Evolutionary conservation across 1,139 yeast genomes (phyloP).

Genomic region (Zygotorulaspora mrakii): DNA sequence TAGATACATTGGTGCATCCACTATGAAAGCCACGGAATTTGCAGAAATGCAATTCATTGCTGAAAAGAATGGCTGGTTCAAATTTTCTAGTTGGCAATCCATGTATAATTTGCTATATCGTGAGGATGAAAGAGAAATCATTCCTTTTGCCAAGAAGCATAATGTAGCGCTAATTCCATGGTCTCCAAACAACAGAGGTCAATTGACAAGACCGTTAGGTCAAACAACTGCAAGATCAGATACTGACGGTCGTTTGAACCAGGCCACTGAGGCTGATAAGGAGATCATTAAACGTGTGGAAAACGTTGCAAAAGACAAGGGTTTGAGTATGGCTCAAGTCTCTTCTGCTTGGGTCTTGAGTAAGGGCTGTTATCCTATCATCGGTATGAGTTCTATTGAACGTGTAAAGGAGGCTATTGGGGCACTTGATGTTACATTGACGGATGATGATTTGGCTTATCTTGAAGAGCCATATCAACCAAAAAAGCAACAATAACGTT

Average conservation of each 20-base stretch:
- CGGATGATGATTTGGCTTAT: slow-evolving; percentile 45
- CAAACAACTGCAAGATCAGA: slow-evolving; percentile 17
- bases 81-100: slow-evolving; percentile 49
- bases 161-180: slow-evolving; percentile 49
- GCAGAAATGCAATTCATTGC: slow-evolving; percentile 46
- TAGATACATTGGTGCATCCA: slow-evolving; percentile 50
- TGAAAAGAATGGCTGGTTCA: slow-evolving; percentile 44
- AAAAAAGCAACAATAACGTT: no score
- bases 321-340: slow-evolving; percentile 49
- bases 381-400: slow-evolving; percentile 49
- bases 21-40: slow-evolving; percentile 47
- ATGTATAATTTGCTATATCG: slow-evolving; percentile 48
- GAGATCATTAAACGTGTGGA: slow-evolving; percentile 51
- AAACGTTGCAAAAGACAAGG: slow-evolving; percentile 45
- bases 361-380: slow-evolving; percentile 52
- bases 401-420: slow-evolving; percentile 52
- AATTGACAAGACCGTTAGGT: slow-evolving; percentile 44
- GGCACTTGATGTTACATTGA: slow-evolving; percentile 44
- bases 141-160: slow-evolving; percentile 39
- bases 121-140: slow-evolving; percentile 52
- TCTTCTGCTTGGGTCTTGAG: slow-evolving; percentile 53
- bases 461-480: slow-evolving; percentile 51
- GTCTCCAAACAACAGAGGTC: slow-evolving; percentile 51
- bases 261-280: slow-evolving; percentile 30
- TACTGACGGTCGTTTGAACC: slow-evolving; percentile 19